Evolutionary conservation across 495 filamentous ascomycete species (phyloP).

Genomic region (Penicillium coprophilum): DNA sequence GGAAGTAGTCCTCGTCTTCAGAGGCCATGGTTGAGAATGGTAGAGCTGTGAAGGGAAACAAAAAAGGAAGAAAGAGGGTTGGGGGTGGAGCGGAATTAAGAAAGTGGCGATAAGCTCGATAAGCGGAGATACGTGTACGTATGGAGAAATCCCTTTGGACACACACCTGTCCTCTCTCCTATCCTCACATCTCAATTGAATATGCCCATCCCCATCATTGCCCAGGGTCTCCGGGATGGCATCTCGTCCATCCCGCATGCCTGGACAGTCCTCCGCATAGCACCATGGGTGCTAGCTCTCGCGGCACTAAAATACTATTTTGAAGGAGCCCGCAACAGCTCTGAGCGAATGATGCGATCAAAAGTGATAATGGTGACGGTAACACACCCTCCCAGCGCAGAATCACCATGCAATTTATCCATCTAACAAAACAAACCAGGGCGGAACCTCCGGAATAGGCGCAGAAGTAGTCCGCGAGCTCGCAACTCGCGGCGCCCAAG

Average conservation of each 20-base stretch:
- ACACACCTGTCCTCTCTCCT: slow-evolving; percentile 15
- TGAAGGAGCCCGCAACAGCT: slow-evolving; percentile 67
- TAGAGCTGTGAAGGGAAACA: background rate
- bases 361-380: slow-evolving; percentile 92
- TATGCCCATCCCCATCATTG: slow-evolving; percentile 82
- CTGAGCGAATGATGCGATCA: slow-evolving; percentile 86
- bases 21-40: background rate
- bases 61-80: background rate
- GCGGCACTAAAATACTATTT: slow-evolving; percentile 75
- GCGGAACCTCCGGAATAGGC: slow-evolving; percentile 92
- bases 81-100: background rate
- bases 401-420: background rate
- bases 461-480: slow-evolving; percentile 70
- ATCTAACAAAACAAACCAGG: slow-evolving; percentile 45
- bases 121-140: slow-evolving; percentile 18
- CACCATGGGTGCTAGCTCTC: slow-evolving; percentile 58
- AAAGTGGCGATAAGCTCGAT: slow-evolving; percentile 22
- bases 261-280: slow-evolving; percentile 57
- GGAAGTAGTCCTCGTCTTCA: slow-evolving; percentile 60
- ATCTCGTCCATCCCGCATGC: slow-evolving; percentile 63
- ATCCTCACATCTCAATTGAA: slow-evolving; percentile 13
- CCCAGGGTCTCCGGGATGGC: slow-evolving; percentile 61
- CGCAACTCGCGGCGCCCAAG: slow-evolving; percentile 80
- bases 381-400: slow-evolving; percentile 15
- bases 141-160: slow-evolving; percentile 17